Evolutionary conservation across 345 rosid species (phyloP).

Genomic region (Hibiscus syriacus): DNA sequence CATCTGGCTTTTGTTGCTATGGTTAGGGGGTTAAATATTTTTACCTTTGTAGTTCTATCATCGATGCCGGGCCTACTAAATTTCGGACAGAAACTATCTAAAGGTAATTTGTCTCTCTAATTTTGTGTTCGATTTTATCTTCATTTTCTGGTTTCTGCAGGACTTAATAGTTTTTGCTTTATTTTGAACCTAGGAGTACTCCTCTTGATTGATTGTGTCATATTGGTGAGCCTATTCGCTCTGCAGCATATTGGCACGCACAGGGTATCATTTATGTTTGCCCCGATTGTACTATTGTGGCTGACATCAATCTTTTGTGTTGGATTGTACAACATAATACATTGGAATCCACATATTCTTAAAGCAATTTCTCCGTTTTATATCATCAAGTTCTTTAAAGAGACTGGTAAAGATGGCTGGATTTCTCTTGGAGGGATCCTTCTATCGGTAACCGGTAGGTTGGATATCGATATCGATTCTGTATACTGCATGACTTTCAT

Average conservation of each 20-base stretch:
- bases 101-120: slow-evolving; percentile 32
- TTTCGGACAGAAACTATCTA: slow-evolving; percentile 33
- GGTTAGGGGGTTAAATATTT: slow-evolving; percentile 9
- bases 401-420: slow-evolving; percentile 84
- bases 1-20: too few species aligned
- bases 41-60: slow-evolving; percentile 66
- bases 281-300: slow-evolving; percentile 81
- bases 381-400: slow-evolving; percentile 55
- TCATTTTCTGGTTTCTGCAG: neutral
- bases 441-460: slow-evolving; percentile 76
- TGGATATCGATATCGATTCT: slow-evolving; percentile 5
- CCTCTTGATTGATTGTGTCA: slow-evolving; percentile 60
- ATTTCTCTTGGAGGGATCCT: slow-evolving; percentile 91
- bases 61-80: slow-evolving; percentile 66
- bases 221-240: slow-evolving; percentile 83
- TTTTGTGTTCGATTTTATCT: neutral
- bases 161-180: neutral
- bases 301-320: slow-evolving; percentile 58
- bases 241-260: too few species aligned
- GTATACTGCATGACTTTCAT: too few species aligned
- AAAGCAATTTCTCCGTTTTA: slow-evolving; percentile 67
- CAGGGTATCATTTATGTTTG: slow-evolving; percentile 80
- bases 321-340: slow-evolving; percentile 65
- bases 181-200: slow-evolving; percentile 38
- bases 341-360: slow-evolving; percentile 70